Evolutionary conservation across 2,329 filamentous ascomycete species (phyloP).

Genomic region (Fusarium tupiense): DNA sequence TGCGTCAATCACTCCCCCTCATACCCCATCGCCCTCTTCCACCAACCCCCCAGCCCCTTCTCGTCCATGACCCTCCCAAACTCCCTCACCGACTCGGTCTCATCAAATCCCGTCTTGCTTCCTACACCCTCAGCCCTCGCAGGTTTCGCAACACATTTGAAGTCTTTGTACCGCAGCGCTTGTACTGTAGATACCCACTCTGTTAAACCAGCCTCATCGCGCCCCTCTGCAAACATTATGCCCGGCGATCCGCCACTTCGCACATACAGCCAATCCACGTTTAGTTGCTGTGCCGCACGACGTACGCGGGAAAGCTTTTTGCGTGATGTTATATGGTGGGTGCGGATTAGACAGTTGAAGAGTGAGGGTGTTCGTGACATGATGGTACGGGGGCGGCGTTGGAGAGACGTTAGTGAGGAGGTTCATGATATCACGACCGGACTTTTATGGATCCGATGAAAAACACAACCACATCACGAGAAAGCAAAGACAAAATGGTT

Average conservation of each 20-base stretch:
- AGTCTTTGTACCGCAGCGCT: constrained; percentile 76
- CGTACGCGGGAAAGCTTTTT: constrained; percentile 72
- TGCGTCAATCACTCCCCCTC: not conserved
- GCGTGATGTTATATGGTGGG: constrained; percentile 83
- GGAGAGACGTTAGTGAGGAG: not conserved
- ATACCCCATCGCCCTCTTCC: constrained; percentile 74
- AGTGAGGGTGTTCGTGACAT: constrained; percentile 34
- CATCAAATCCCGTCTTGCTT: constrained; percentile 54
- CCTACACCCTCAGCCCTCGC: constrained; percentile 9
- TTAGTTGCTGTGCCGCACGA: constrained; percentile 68
- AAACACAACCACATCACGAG: not conserved
- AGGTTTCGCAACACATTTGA: constrained; percentile 65
- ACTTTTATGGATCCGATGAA: constrained; percentile 27
- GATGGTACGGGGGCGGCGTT: not conserved
- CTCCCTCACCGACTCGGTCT: constrained; percentile 71
- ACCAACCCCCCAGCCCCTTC: constrained; percentile 70
- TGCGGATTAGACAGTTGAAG: constrained; percentile 69
- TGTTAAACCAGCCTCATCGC: constrained; percentile 61
- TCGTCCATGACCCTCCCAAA: constrained; percentile 71
- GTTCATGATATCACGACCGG: constrained; percentile 6
- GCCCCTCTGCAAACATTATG: constrained; percentile 80
- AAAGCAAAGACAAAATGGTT: no score
- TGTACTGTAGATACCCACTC: constrained; percentile 74
- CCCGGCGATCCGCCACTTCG: constrained; percentile 76
- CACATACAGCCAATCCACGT: constrained; percentile 69